These are phyloP conservation scores for Tetraselmis chui DNA, from an alignment of 139 green algal genomes.

Conservation along the genomic window DNA sequence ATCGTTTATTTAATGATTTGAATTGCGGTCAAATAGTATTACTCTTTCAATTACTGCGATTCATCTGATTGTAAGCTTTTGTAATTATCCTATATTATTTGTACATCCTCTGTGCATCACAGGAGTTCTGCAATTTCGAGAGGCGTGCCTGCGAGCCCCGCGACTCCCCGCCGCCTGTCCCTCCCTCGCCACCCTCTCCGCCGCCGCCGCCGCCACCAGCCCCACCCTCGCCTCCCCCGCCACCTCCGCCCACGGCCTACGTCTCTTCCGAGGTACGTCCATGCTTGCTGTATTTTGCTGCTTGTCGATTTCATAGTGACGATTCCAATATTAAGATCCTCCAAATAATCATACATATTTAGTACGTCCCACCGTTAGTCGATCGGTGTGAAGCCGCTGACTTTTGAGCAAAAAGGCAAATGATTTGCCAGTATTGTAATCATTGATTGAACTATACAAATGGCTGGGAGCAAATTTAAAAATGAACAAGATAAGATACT, in stretches of 20 bases:
- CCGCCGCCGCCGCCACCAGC: not conserved
- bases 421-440: too few relatives aligned
- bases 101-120: not conserved
- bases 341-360: too few relatives aligned
- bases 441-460: too few relatives aligned
- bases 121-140: not conserved
- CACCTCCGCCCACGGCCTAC: not conserved
- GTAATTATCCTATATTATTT: not conserved
- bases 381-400: too few relatives aligned
- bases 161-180: not conserved
- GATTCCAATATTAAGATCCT: too few relatives aligned
- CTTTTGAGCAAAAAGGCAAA: too few relatives aligned
- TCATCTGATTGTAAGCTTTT: not conserved
- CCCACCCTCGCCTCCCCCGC: not conserved
- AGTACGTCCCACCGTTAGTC: too few relatives aligned
- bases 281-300: too few relatives aligned
- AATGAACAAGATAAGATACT: too few relatives aligned
- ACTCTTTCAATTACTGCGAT: not conserved
- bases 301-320: too few relatives aligned
- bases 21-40: constrained; percentile 1
- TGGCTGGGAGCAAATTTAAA: too few relatives aligned
- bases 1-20: too few relatives aligned
- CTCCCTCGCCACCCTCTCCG: not conserved
- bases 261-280: not conserved
- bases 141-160: not conserved